Conservation (phyloP, 2,329 filamentous ascomycete species). For the Sporothrix luriei region DNA sequence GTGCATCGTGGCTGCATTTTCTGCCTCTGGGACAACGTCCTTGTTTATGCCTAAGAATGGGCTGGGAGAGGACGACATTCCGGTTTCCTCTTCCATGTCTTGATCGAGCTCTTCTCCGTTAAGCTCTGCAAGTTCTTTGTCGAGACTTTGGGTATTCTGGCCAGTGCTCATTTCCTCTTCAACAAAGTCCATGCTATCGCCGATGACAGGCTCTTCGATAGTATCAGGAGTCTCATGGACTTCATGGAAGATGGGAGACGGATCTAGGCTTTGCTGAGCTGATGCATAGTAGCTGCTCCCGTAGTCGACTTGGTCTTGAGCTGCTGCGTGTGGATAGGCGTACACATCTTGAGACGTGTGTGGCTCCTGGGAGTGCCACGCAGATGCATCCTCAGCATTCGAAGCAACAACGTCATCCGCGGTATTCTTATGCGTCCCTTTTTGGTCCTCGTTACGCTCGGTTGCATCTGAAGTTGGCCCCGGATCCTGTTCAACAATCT, state of each 20-base stretch:
- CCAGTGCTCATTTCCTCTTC: not conserved
- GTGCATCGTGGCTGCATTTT: conserved; percentile 43
- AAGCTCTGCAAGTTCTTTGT: conserved; percentile 17
- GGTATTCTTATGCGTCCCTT: not conserved
- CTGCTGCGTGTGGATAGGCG: not conserved
- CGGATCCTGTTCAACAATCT: not conserved
- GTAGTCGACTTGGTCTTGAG: conserved; percentile 25
- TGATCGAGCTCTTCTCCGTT: conserved; percentile 18
- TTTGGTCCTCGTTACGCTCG: not conserved
- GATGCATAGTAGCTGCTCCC: conserved; percentile 31
- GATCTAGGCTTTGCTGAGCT: conserved; percentile 24
- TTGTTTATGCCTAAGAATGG: not conserved
- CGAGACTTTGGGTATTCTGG: conserved; percentile 5
- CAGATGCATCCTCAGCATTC: not conserved
- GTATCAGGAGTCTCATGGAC: not conserved
- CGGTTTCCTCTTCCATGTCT: not conserved
- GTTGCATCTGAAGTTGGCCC: not conserved
- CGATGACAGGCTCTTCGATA: not conserved
- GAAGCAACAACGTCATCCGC: no score
- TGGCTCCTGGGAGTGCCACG: conserved; percentile 23
- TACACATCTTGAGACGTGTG: conserved; percentile 5
- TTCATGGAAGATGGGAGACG: conserved; percentile 26
- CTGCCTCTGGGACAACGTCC: conserved; percentile 31
- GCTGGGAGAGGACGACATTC: not conserved
- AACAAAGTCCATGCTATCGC: not conserved